A percentile compares a stretch with the other conserved stretches of the same genome.
phyloP scores from a whole-genome alignment of 768 basidiomycete species.

The Kwoniella mangroviensis region DNA sequence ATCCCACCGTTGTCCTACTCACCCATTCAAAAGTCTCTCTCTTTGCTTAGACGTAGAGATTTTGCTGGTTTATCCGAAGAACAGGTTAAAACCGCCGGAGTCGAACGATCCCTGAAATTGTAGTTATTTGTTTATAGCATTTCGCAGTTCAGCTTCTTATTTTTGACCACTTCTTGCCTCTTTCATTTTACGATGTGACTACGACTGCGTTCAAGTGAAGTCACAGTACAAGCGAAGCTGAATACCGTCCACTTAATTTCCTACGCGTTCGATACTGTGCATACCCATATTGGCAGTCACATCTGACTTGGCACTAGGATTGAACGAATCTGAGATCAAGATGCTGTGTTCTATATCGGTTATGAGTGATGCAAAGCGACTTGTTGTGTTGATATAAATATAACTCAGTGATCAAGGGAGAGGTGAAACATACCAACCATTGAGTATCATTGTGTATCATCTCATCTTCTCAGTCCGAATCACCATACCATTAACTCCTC shows the following conservation, averaged over 20 bases:
- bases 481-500: not conserved
- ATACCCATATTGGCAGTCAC: not conserved
- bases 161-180: not conserved
- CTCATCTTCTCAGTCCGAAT: not conserved
- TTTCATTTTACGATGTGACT: no score
- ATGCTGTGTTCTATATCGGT: not conserved
- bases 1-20: no score
- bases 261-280: no score
- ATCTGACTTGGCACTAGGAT: not conserved
- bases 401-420: no score
- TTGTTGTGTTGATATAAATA: no score
- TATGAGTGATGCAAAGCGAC: not conserved
- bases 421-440: not conserved
- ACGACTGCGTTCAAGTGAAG: not conserved
- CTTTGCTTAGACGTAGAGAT: not conserved
- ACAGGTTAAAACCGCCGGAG: not conserved
- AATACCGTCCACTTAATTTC: no score
- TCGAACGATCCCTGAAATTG: not conserved
- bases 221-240: not conserved
- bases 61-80: not conserved
- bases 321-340: not conserved
- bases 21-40: no score
- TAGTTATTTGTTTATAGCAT: not conserved
- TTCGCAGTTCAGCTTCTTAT: not conserved
- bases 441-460: not conserved